Conservation (phyloP, 2,329 filamentous ascomycete genomes). For the Exophiala aquamarina region DNA sequence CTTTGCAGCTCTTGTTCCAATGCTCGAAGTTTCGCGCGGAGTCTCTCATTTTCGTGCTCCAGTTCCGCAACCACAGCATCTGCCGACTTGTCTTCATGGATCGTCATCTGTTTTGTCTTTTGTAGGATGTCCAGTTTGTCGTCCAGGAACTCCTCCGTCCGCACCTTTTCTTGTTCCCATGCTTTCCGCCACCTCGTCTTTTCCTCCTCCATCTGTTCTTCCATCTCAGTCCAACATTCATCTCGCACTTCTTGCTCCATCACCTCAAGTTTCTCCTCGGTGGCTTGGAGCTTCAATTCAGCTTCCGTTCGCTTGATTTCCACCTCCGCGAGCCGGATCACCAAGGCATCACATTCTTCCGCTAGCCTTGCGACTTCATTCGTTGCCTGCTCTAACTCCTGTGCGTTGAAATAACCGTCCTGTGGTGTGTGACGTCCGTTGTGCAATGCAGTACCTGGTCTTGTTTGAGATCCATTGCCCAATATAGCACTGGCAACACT, state of each 20-base stretch:
- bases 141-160: conserved; percentile 79
- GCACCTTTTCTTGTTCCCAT: conserved; percentile 66
- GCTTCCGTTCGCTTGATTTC: conserved; percentile 67
- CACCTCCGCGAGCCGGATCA: conserved; percentile 69
- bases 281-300: conserved; percentile 70
- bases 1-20: conserved; percentile 65
- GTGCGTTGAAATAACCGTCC: conserved; percentile 48
- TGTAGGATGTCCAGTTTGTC: conserved; percentile 76
- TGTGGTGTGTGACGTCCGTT: conserved; percentile 49
- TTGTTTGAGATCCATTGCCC: conserved; percentile 26
- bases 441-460: conserved; percentile 7
- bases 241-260: conserved; percentile 84
- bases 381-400: conserved; percentile 79
- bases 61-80: conserved; percentile 57
- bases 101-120: conserved; percentile 39
- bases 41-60: conserved; percentile 68
- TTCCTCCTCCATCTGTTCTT: conserved; percentile 71
- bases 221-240: conserved; percentile 85
- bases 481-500: conserved; percentile 74
- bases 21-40: conserved; percentile 64
- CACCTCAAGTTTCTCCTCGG: conserved; percentile 64
- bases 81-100: conserved; percentile 57
- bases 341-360: conserved; percentile 74
- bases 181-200: conserved; percentile 77
- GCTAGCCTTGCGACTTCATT: conserved; percentile 77